These are phyloP conservation scores for Talaromyces sp. DNA, from an alignment of 2,329 filamentous ascomycete species.

Conservation along the genomic window DNA sequence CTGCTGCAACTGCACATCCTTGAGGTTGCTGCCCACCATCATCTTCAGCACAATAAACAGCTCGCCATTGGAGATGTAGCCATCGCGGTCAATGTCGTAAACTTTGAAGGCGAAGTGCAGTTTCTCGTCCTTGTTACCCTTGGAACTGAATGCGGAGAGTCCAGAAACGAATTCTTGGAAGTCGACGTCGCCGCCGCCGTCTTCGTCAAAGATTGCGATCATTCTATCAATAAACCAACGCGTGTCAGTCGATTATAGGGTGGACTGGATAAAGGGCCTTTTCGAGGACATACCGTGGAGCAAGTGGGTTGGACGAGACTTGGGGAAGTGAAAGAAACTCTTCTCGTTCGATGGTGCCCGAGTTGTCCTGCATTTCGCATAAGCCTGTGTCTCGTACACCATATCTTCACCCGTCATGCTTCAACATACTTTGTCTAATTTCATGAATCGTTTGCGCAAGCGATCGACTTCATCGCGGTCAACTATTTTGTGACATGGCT, in stretches of 20 bases:
- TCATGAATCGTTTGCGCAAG: conserved; percentile 97
- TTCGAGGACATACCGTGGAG: conserved; percentile 65
- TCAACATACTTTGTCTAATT: conserved; percentile 79
- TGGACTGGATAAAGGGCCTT: neutral
- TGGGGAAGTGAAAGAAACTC: conserved; percentile 96
- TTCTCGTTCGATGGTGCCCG: conserved; percentile 95
- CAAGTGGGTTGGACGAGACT: conserved; percentile 95
- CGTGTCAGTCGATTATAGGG: neutral
- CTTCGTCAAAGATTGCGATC: conserved; percentile 99
- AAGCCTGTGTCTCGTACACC: conserved; percentile 2
- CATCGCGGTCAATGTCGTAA: conserved; percentile 98
- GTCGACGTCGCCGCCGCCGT: conserved; percentile 95
- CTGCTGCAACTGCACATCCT: conserved; percentile 97
- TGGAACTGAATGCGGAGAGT: conserved; percentile 90
- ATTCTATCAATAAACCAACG: conserved; percentile 57
- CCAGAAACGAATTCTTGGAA: conserved; percentile 98
- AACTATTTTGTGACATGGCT: conserved; percentile 54
- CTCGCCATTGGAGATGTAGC: conserved; percentile 98
- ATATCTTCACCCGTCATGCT: neutral
- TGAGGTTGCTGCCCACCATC: conserved; percentile 99
- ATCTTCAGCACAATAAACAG: conserved; percentile 99
- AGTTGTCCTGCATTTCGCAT: conserved; percentile 69
- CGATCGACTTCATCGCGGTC: conserved; percentile 96
- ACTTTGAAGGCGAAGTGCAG: conserved; percentile 97
- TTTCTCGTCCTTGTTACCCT: conserved; percentile 99